Conservation (phyloP, 139 green algal genomes). For the Chlamydomonas sp. region DNA sequence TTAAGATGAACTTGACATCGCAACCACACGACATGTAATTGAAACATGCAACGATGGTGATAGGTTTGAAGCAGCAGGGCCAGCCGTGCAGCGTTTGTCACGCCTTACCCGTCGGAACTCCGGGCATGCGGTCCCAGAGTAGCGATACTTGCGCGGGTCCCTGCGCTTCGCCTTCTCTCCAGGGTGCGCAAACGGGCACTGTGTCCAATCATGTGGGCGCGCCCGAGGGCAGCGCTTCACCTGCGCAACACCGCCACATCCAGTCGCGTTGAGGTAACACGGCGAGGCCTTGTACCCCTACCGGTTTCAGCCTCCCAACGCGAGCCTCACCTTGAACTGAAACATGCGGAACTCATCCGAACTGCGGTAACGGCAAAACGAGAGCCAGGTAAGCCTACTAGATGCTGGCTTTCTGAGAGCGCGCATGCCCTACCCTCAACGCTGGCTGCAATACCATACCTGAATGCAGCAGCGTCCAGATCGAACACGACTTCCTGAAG, state of each 20-base stretch:
- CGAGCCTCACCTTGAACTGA: constrained; percentile 77
- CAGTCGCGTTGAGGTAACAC: too few relatives aligned
- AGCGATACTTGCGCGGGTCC: constrained; percentile 85
- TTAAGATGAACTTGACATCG: background rate
- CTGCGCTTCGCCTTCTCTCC: constrained; percentile 94
- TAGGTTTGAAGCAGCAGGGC: too few relatives aligned
- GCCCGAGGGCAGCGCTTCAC: constrained; percentile 77
- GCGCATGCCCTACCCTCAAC: too few relatives aligned
- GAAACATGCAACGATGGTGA: too few relatives aligned
- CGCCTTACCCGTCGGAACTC: constrained; percentile 84
- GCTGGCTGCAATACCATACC: too few relatives aligned
- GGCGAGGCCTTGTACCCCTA: background rate
- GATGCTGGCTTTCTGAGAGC: too few relatives aligned
- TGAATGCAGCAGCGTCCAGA: constrained; percentile 51
- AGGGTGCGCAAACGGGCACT: constrained; percentile 96
- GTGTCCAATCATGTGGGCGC: constrained; percentile 88
- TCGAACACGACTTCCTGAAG: constrained; percentile 53
- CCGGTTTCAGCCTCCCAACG: background rate
- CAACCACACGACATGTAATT: too few relatives aligned
- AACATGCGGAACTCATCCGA: constrained; percentile 87
- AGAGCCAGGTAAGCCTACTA: too few relatives aligned
- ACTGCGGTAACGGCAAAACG: too few relatives aligned
- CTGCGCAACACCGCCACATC: constrained; percentile 8
- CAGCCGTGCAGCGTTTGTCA: background rate
- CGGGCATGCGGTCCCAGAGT: constrained; percentile 93